Evolutionary conservation across 2,329 filamentous ascomycete species (phyloP).

Genomic region (Colletotrichum endophyticum): DNA sequence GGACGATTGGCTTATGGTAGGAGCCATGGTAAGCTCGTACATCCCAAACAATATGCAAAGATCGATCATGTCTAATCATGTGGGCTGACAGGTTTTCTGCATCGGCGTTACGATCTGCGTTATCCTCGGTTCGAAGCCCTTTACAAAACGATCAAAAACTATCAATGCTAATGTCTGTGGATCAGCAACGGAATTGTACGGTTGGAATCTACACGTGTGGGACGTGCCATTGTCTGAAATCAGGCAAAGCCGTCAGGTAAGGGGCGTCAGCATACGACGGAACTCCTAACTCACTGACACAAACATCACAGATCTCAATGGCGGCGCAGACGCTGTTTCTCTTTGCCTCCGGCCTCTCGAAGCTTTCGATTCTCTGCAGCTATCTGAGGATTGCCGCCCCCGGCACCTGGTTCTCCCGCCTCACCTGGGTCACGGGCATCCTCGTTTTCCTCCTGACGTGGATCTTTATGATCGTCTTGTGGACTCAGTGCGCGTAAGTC

Average conservation of each 20-base stretch:
- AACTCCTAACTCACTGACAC: neutral
- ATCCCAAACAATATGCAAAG: neutral
- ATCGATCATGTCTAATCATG: accelerated
- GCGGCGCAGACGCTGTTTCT: conserved; percentile 44
- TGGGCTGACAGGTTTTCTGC: conserved; percentile 32
- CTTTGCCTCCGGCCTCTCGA: conserved; percentile 40
- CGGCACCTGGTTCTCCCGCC: conserved; percentile 34
- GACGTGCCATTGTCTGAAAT: conserved; percentile 33
- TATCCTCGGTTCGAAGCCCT: conserved; percentile 26
- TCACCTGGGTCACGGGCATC: conserved; percentile 31
- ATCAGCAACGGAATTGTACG: conserved; percentile 35
- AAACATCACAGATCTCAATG: conserved; percentile 37
- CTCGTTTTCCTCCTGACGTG: conserved; percentile 31
- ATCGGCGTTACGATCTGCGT: conserved; percentile 36
- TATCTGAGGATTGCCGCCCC: conserved; percentile 43
- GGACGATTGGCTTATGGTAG: conserved; percentile 49
- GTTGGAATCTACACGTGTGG: conserved; percentile 44
- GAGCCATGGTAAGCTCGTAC: conserved; percentile 33
- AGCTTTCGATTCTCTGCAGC: conserved; percentile 43
- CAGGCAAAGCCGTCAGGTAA: conserved; percentile 26
- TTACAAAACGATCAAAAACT: accelerated
- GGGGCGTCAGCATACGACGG: accelerated
- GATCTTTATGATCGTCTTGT: conserved; percentile 38
- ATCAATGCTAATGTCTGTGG: neutral
- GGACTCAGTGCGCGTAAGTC: conserved; percentile 40